Conservation (phyloP, 2,329 filamentous ascomycete genomes). For the Colletotrichum liriopes region DNA sequence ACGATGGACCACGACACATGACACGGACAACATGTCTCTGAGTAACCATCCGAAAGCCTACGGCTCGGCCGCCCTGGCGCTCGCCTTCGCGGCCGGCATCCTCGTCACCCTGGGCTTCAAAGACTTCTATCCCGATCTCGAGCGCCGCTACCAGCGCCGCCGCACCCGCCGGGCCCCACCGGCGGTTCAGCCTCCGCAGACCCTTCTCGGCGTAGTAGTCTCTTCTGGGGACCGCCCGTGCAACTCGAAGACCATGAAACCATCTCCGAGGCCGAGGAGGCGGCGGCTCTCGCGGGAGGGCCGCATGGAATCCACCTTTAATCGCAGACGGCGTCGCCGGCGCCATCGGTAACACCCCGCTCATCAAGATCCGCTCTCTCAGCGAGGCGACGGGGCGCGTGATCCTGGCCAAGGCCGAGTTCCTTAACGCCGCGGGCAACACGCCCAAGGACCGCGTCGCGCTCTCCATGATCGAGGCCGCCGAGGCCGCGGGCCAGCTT, state of each 20-base stretch:
- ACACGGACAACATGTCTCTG: constrained; percentile 66
- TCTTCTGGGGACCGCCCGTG: constrained; percentile 65
- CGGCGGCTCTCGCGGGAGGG: constrained; percentile 41
- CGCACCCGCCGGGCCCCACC: constrained; percentile 46
- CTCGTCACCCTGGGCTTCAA: constrained; percentile 84
- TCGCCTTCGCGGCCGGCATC: constrained; percentile 84
- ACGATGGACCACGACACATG: constrained; percentile 37
- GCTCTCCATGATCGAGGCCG: constrained; percentile 87
- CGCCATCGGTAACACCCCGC: constrained; percentile 93
- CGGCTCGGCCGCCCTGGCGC: constrained; percentile 75
- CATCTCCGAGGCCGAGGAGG: constrained; percentile 47
- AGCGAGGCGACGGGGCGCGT: constrained; percentile 89
- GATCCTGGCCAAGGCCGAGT: constrained; percentile 95
- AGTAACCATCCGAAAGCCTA: constrained; percentile 75
- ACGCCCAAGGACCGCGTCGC: constrained; percentile 97
- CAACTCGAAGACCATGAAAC: constrained; percentile 71
- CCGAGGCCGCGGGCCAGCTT: constrained; percentile 84
- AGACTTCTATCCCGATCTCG: constrained; percentile 83
- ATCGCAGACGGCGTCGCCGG: constrained; percentile 88
- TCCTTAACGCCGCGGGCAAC: constrained; percentile 93
- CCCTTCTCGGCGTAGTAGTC: constrained; percentile 57
- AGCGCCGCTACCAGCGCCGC: constrained; percentile 72
- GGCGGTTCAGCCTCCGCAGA: constrained; percentile 38
- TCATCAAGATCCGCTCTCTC: constrained; percentile 88
- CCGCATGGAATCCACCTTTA: constrained; percentile 45